Conservation (phyloP, 2,329 filamentous ascomycete species). For the Curvularia verruculosa region DNA sequence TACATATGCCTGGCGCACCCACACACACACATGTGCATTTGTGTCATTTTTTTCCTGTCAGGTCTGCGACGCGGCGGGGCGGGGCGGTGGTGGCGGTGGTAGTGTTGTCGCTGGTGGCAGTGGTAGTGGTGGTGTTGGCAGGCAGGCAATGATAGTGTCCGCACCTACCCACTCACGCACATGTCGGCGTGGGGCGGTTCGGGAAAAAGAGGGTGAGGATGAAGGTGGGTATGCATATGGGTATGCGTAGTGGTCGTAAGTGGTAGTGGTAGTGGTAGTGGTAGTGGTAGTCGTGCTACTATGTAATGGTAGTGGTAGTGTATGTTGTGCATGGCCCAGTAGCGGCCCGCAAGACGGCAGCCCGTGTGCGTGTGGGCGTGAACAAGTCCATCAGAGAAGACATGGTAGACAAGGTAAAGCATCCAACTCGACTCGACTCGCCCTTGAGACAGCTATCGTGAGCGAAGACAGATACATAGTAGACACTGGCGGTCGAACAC, state of each 20-base stretch:
- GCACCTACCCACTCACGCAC: not conserved
- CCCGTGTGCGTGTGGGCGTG: no score
- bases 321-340: conserved; percentile 9
- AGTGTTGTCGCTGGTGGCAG: not conserved
- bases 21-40: not conserved
- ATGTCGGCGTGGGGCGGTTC: not conserved
- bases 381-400: no score
- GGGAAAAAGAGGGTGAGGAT: not conserved
- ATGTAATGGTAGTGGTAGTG: no score
- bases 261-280: no score
- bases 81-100: not conserved
- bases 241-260: no score
- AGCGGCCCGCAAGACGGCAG: conserved; percentile 7
- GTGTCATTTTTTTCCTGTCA: not conserved
- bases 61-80: not conserved
- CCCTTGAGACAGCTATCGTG: no score
- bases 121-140: not conserved
- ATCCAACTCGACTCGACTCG: no score
- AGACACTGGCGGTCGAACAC: conserved; percentile 9
- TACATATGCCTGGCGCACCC: not conserved
- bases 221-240: no score
- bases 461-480: no score
- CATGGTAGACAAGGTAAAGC: no score
- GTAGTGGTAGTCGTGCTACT: no score
- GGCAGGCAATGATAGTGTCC: no score